A percentile compares a stretch with the other conserved stretches of the same genome.
Conservation (phyloP, 1,284 basidiomycete genomes). For the Ganoderma sinense region DNA sequence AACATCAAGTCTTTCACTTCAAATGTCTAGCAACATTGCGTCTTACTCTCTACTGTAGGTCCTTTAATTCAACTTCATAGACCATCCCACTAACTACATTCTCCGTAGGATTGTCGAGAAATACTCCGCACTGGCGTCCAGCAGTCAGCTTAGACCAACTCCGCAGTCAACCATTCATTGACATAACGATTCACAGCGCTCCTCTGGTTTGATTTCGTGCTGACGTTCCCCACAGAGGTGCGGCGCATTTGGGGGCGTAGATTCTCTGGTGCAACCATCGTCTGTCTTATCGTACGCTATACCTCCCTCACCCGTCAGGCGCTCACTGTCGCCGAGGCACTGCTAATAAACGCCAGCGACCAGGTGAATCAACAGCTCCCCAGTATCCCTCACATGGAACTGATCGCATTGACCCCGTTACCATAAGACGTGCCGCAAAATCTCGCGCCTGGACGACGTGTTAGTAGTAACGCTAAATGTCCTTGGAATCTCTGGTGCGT, state of each 20-base stretch:
- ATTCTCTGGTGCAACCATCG: constrained; percentile 12
- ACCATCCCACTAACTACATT: too few relatives aligned
- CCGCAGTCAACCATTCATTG: too few relatives aligned
- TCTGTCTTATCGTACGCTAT: constrained; percentile 24
- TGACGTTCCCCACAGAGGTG: constrained; percentile 16
- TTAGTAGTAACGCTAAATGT: constrained; percentile 3
- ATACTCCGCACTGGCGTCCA: too few relatives aligned
- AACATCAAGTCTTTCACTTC: too few relatives aligned
- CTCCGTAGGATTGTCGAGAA: too few relatives aligned
- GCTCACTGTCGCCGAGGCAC: constrained; percentile 3
- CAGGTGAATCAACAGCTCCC: not conserved
- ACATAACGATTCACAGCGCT: constrained; percentile 1
- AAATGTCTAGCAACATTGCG: too few relatives aligned
- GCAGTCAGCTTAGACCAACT: too few relatives aligned
- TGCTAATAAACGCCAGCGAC: not conserved
- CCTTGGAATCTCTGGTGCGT: constrained; percentile 3
- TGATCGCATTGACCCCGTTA: not conserved
- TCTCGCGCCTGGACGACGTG: constrained; percentile 1
- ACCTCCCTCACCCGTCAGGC: not conserved
- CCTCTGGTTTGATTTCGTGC: constrained; percentile 12
- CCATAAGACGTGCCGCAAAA: not conserved
- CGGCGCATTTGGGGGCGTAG: constrained; percentile 16
- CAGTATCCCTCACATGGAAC: not conserved
- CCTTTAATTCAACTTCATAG: too few relatives aligned
- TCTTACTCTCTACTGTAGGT: too few relatives aligned